Percentiles rank a stretch among this genome's conserved stretches.
phyloP scores from a whole-genome alignment of 164 flowering plant genomes.

The Sedum album region DNA sequence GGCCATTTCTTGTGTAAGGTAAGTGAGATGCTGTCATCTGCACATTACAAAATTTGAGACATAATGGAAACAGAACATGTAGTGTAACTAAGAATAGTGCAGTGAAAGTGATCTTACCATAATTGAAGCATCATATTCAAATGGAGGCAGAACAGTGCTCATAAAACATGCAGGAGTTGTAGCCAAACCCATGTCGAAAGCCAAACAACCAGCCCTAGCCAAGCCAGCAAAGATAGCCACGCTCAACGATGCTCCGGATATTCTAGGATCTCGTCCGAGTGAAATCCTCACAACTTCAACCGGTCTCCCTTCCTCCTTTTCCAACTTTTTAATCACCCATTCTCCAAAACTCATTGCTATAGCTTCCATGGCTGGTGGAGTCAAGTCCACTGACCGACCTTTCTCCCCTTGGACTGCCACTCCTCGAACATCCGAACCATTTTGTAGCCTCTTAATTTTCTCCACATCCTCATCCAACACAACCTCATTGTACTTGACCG shows the following conservation, averaged over 20 bases:
- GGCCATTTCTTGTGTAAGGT: conserved; percentile 81
- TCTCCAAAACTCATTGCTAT: conserved; percentile 85
- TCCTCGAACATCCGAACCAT: conserved; percentile 88
- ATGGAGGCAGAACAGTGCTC: conserved; percentile 82
- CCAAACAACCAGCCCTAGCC: conserved; percentile 57
- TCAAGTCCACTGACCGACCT: conserved; percentile 63
- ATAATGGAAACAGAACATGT: background rate
- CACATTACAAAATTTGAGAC: background rate
- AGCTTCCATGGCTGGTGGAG: conserved; percentile 72
- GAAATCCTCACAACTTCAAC: conserved; percentile 43
- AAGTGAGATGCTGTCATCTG: conserved; percentile 97
- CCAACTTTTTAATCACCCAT: conserved; percentile 48
- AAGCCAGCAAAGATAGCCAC: conserved; percentile 67
- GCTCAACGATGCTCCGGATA: conserved; percentile 52
- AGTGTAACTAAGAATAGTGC: background rate
- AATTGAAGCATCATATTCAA: conserved; percentile 72
- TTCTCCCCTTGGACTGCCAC: conserved; percentile 83
- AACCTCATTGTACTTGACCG: conserved; percentile 30
- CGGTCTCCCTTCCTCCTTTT: conserved; percentile 19
- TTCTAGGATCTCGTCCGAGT: conserved; percentile 70
- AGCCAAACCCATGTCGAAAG: conserved; percentile 82
- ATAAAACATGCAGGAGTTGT: conserved; percentile 97
- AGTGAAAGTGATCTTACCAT: conserved; percentile 51
- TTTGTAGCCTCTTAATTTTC: conserved; percentile 67
- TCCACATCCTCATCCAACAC: conserved; percentile 60